phyloP scores from a whole-genome alignment of 768 basidiomycete species.

The Leccinellum luteum region DNA sequence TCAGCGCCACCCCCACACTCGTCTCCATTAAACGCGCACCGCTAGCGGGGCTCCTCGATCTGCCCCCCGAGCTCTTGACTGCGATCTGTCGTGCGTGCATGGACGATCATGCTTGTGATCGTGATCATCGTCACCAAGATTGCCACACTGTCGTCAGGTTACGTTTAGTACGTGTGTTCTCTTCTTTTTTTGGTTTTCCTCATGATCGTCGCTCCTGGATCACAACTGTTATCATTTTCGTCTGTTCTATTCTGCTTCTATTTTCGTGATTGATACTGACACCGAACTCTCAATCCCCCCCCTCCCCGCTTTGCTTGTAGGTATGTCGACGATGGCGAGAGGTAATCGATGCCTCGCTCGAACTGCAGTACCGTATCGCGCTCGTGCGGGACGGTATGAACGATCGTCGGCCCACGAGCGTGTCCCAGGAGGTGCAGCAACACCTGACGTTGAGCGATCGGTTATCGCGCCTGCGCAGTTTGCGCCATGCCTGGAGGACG shows the following conservation, averaged over 20 bases:
- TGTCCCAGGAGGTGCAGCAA: not conserved
- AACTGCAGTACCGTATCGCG: slow-evolving; percentile 40
- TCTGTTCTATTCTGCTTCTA: not conserved
- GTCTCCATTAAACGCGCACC: not conserved
- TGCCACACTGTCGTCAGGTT: slow-evolving; percentile 10
- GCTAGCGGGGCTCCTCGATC: slow-evolving; percentile 5
- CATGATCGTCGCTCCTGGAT: not conserved
- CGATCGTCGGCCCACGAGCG: not conserved
- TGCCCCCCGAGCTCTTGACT: slow-evolving; percentile 15
- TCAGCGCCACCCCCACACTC: not conserved
- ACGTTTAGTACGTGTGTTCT: slow-evolving; percentile 11
- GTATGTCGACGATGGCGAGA: slow-evolving; percentile 20
- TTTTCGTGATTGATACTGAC: not conserved
- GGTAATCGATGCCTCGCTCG: slow-evolving; percentile 25
- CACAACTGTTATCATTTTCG: too few species aligned
- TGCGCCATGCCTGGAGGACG: slow-evolving; percentile 36
- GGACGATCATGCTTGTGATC: not conserved
- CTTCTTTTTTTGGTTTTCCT: not conserved
- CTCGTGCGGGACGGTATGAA: slow-evolving; percentile 39
- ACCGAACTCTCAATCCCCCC: not conserved
- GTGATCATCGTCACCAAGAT: not conserved
- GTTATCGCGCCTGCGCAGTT: slow-evolving; percentile 31
- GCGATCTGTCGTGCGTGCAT: slow-evolving; percentile 7
- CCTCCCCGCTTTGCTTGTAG: slow-evolving; percentile 9
- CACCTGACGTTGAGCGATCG: slow-evolving; percentile 21